phyloP scores from a whole-genome alignment of 805 yeast genomes.

The Saccharomycodes ludwigii region DNA sequence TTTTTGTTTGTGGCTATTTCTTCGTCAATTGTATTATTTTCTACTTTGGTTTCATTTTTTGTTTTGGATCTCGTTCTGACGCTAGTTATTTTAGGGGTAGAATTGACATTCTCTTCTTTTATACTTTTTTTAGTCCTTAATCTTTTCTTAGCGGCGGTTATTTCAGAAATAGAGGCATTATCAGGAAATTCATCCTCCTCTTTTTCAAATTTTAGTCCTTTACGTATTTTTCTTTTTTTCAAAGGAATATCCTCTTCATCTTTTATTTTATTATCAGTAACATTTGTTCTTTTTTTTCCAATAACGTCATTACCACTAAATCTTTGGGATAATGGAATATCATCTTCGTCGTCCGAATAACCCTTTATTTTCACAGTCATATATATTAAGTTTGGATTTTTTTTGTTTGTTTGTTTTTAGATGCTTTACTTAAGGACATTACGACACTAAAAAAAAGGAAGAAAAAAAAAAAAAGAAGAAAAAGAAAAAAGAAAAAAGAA shows the following conservation, averaged over 20 bases:
- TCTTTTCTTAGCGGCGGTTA: constrained; percentile 3
- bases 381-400: too few relatives aligned
- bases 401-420: too few relatives aligned
- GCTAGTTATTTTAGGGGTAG: too few relatives aligned
- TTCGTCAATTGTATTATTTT: constrained; percentile 6
- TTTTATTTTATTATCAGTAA: not conserved
- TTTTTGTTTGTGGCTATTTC: constrained; percentile 6
- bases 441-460: too few relatives aligned
- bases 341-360: constrained; percentile 11
- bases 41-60: constrained; percentile 7
- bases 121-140: constrained; percentile 5
- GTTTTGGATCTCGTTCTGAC: constrained; percentile 7
- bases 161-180: not conserved
- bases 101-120: too few relatives aligned
- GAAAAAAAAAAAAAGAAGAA: constrained; percentile 3
- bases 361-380: constrained; percentile 5
- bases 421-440: constrained; percentile 1
- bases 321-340: constrained; percentile 12
- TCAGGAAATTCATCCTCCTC: too few relatives aligned
- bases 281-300: not conserved
- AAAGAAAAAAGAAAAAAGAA: constrained; percentile 3
- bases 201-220: too few relatives aligned
- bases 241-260: constrained; percentile 12
- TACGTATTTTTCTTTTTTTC: too few relatives aligned
- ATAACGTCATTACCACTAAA: too few relatives aligned